phyloP scores from a whole-genome alignment of 768 basidiomycete genomes.

The Trametes villosa region DNA sequence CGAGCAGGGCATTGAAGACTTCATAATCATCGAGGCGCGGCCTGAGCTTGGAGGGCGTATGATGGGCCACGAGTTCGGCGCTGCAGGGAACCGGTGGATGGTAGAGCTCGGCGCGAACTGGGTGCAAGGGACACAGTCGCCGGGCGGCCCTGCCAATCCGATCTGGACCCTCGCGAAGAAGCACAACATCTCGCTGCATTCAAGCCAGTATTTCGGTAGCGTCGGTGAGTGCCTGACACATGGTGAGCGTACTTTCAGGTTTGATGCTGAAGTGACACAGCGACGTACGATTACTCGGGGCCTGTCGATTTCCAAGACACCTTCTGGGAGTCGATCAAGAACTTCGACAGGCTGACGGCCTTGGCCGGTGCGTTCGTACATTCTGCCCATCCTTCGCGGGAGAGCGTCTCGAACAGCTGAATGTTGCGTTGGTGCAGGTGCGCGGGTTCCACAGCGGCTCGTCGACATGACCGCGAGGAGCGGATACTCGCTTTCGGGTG shows the following conservation, averaged over 20 bases:
- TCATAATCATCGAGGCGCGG: conserved; percentile 64
- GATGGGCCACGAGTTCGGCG: conserved; percentile 51
- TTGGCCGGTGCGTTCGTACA: conserved; percentile 48
- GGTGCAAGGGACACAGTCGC: conserved; percentile 56
- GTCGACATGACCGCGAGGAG: conserved; percentile 59
- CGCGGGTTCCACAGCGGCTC: conserved; percentile 46
- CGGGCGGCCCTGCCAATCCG: conserved; percentile 58
- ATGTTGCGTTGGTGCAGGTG: conserved; percentile 38
- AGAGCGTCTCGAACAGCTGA: background rate
- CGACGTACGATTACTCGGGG: conserved; percentile 59
- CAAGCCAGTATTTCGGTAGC: conserved; percentile 48
- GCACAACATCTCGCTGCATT: conserved; percentile 50
- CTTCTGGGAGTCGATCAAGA: conserved; percentile 46
- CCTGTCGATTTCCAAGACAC: conserved; percentile 50
- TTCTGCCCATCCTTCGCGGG: background rate
- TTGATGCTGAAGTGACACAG: conserved; percentile 33
- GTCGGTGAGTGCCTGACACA: conserved; percentile 40
- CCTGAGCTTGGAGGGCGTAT: conserved; percentile 64
- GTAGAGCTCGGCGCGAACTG: conserved; percentile 66
- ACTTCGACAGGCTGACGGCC: conserved; percentile 46
- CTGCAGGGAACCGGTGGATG: conserved; percentile 39
- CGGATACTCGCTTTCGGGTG: conserved; percentile 56
- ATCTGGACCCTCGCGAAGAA: conserved; percentile 61
- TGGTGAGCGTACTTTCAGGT: background rate
- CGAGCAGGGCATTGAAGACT: conserved; percentile 56